Base-by-base conservation (phyloP, 371 early-diverging fungal species). In the Mortierella sp. region DNA sequence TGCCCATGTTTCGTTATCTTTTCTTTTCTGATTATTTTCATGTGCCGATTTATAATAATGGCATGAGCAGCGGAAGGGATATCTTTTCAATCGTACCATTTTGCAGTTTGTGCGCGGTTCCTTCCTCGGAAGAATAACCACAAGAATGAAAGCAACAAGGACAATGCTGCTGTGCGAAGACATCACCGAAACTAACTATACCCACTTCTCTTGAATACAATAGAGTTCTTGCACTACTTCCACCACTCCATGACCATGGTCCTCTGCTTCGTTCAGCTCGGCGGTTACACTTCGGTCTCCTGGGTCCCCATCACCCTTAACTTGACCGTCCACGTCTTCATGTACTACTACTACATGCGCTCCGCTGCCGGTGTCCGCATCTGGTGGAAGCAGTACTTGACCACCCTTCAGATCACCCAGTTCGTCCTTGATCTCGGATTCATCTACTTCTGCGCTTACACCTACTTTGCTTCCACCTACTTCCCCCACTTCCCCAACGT, bases 301-400 rank as follows among this genome's bases (percentile, higher is more conserved):
- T 96, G 95, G 95, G 95, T 95, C 24, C 94, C 94, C 68, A 94
- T 96, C 76, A 82, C 88, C 8, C 90, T 97, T 70, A 97, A 97
- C 90, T 91, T 97, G 90, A 91, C 94, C 47, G 97, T 97, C n/a
- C 98, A 97, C 87, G 96, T 97, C 63, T 89, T 96, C 83, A 97
- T 97, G 97, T 96, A 96, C 90, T 96, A 95, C 88, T 97, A 96
- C 90, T 97, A 97, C 90, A 96, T 94, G 91, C 94, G 96, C 76
- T 95, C 97, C 13, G 94, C 96, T 72, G 92, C 95, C 72, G 95
- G 96, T 54, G 94, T 92, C 88, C 92, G 93, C 88, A 93, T 96
- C 83, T 97, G 97, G 97, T 97, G 97, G 97, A 97, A 97, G 92
- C 94, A 95, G 84, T 94, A 95, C 86, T 90, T 97, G 76, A 97